Base-by-base conservation (phyloP, 306 rosid genomes). In the Sechiopsis laciniata region DNA sequence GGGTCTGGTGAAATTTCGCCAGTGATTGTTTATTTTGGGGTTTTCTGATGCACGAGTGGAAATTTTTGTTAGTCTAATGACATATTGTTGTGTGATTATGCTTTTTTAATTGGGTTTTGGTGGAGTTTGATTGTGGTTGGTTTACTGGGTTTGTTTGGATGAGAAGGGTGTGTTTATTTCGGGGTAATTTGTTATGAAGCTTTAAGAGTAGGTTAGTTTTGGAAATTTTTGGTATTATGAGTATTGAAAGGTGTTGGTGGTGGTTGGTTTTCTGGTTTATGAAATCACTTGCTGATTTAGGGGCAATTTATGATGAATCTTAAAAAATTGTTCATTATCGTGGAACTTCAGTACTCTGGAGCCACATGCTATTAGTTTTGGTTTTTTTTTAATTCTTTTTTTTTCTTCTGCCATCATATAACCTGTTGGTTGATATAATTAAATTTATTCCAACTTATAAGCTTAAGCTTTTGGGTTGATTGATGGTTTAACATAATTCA, bases 261-360 rank as follows among this genome's bases (percentile, higher is more conserved):
- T 35, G 52, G 50, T 35, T 63, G 51, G 51, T 35, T 35, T 63
- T 15, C 51, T 62, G 19, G 69, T 16, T 35, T 9, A 3, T 64
- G 70, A 37, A 64, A 37, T n/a, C 52, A 37, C 26, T 35, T 64
- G 26, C 50, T 64, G 21, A 58, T 35, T 35, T 15, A 3, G 24
- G 50, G 70, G 70, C 1, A 37, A 64, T 37, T 64, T 64, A 10
- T 64, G 29, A 64, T 64, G 53, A 64, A 64, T 10, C 71, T n/a
- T 62, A 7, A 61, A 8, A 14, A 61, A 17, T 29, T 61, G 68
- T 29, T 26, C 20, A 15, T 26, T 46, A 63, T 63, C 17, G 26
- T 63, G 50, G 45, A 35, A 63, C 16, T 35, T 63, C 24, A 16
- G 51, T 7, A 9, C 24, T 63, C 22, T 63, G 50, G 69, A 63